Evolutionary conservation across 1,139 yeast genomes (phyloP).

Genomic region (Kodamaea derodonti): DNA sequence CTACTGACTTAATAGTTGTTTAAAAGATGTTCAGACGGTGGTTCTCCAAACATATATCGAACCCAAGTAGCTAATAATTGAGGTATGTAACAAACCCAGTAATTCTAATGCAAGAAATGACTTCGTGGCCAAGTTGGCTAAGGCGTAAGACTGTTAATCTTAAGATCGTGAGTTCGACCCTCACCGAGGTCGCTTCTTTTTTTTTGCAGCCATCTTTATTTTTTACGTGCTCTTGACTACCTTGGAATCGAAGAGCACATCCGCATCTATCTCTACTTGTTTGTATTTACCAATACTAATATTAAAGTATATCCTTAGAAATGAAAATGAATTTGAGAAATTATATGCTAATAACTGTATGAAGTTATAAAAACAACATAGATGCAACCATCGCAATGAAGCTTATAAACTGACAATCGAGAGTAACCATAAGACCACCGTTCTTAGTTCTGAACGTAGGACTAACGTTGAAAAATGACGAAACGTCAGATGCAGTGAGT

Average conservation of each 20-base stretch:
- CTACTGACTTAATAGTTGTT: no score
- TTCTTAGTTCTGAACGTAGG: constrained; percentile 8
- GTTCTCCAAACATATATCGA: no score
- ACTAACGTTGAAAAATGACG: constrained; percentile 8
- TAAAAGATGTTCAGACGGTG: no score
- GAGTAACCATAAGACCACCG: constrained; percentile 5
- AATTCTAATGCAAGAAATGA: constrained; percentile 15
- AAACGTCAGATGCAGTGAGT: constrained; percentile 12
- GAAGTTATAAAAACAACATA: no score
- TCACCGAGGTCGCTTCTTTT: constrained; percentile 36
- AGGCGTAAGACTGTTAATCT: constrained; percentile 56
- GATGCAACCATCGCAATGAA: constrained; percentile 8
- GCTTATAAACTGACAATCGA: constrained; percentile 6
- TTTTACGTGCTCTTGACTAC: no score
- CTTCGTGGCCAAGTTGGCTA: constrained; percentile 57
- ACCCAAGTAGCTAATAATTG: no score
- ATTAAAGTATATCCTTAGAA: background rate
- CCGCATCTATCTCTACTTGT: no score
- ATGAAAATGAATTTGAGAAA: no score
- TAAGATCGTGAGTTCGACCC: constrained; percentile 45
- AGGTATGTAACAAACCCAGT: no score
- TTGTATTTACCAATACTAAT: background rate
- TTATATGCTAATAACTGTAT: no score
- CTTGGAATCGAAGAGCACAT: no score
- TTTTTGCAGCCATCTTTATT: constrained; percentile 2